Base-by-base conservation (phyloP, 2,329 filamentous ascomycete species). In the Epichloe typhina region DNA sequence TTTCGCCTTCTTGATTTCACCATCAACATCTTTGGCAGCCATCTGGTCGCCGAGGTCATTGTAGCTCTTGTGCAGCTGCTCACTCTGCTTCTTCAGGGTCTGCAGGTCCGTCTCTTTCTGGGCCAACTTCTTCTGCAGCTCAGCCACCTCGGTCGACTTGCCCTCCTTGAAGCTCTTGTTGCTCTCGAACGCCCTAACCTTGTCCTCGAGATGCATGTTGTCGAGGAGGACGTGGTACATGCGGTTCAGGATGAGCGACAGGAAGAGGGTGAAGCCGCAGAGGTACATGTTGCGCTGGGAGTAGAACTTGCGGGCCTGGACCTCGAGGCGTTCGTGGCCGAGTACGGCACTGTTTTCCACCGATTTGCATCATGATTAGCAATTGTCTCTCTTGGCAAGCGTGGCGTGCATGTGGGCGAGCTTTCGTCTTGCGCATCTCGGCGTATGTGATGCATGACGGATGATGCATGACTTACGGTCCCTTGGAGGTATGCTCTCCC, bases 201-300 rank as follows among this genome's bases (percentile, higher is more conserved):
- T 87, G 71, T 95, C 88, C 75, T 98, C 91, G 50, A 98, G 84
- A 56, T 88, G 75, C 64, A 96, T 86, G 48, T 86, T 82, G 61
- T 96, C 90, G 58, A 95, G 79, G 64, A 96, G 95, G 87, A 97
- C 91, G 64, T 84, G 86, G 75, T 97, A 98, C 65, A 93, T 98
- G 65, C 93, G 91, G 83, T 98, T 97, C 66, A 94, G 87, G 71
- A 98, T 98, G 57, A 98, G 79, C 50, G 91, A 97, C 55, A 98
- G 84, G 82, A 98, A 97, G 56, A 98, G 84, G 5, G 93, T 98
- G 77, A 98, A 98, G 61, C 93, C 93, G 71, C 93, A 97, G 55
- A 98, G 89, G 74, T 98, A 98, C 93, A 98, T 98, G 82, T 98
- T 98, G 70, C 93, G 90, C 76, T 98, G 91, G 55, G 90, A 95